phyloP scores from a whole-genome alignment of 116 monocot species.

The Iris pallida region DNA sequence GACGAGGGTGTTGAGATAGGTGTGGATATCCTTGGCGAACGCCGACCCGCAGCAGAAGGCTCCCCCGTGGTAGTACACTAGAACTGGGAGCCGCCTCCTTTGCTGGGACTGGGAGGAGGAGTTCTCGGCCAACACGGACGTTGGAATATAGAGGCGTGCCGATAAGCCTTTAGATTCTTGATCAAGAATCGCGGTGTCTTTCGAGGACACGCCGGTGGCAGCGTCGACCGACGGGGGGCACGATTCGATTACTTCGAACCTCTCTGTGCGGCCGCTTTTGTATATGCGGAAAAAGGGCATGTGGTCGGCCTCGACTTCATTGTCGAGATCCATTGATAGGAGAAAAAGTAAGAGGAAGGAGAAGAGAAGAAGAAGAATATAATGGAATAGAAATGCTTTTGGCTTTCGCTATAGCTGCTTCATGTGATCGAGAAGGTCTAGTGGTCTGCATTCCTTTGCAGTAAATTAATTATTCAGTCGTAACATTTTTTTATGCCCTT shows the following conservation, averaged over 20 bases:
- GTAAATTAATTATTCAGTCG: too few relatives aligned
- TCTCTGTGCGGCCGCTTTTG: constrained; percentile 7
- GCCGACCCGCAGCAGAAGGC: constrained; percentile 14
- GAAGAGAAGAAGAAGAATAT: too few relatives aligned
- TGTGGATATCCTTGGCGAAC: not conserved
- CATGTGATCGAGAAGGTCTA: too few relatives aligned
- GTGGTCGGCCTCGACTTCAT: not conserved
- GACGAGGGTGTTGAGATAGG: constrained; percentile 16
- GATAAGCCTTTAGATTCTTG: not conserved
- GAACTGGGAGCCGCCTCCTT: constrained; percentile 10
- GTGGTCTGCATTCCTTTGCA: too few relatives aligned
- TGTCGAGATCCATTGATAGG: not conserved
- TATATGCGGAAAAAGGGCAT: constrained; percentile 5
- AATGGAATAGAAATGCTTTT: too few relatives aligned
- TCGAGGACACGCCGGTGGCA: constrained; percentile 9
- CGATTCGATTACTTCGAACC: not conserved
- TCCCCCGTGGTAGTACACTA: constrained; percentile 25
- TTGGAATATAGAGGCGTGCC: constrained; percentile 7
- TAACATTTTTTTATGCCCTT: too few relatives aligned
- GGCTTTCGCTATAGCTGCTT: too few relatives aligned
- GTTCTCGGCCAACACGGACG: not conserved
- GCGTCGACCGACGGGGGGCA: not conserved
- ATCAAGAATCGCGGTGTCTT: too few relatives aligned
- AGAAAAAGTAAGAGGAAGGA: too few relatives aligned
- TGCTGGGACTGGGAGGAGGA: too few relatives aligned